Percentiles rank a stretch among this genome's conserved stretches.
phyloP scores from a whole-genome alignment of 2,329 filamentous ascomycete species.

The Calonectria fujianensis region DNA sequence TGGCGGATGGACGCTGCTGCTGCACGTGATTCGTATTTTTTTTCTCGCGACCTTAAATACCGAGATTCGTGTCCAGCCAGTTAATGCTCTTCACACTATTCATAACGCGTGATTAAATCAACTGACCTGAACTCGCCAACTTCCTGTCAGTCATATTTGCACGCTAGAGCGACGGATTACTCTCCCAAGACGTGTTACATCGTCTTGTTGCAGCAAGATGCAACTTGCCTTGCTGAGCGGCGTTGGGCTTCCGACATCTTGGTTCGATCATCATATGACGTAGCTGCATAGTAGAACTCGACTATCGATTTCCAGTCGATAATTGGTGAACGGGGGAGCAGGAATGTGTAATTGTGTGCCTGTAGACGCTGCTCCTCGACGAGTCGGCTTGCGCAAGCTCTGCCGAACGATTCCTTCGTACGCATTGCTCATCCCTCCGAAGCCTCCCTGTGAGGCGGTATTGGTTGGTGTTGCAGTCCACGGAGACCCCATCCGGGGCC shows the following conservation, averaged over 20 bases:
- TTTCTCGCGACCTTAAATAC: not conserved
- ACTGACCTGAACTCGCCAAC: conserved; percentile 71
- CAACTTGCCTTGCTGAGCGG: conserved; percentile 51
- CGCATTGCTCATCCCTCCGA: not conserved
- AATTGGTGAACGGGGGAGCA: conserved; percentile 21
- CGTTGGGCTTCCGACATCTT: conserved; percentile 58
- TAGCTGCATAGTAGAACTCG: conserved; percentile 10
- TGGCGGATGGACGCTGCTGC: not conserved
- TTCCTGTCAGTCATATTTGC: conserved; percentile 76
- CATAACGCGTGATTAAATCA: conserved; percentile 77
- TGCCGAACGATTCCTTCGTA: conserved; percentile 22
- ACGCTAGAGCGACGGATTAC: conserved; percentile 71
- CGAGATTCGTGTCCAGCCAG: not conserved
- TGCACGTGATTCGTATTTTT: conserved; percentile 22
- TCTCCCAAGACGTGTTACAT: conserved; percentile 53
- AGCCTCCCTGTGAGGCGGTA: conserved; percentile 1
- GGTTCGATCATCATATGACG: conserved; percentile 8
- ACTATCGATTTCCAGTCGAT: not conserved
- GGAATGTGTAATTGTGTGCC: conserved; percentile 29
- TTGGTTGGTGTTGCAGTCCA: conserved; percentile 13
- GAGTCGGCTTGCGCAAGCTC: not conserved
- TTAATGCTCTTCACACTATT: conserved; percentile 63
- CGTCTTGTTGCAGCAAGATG: conserved; percentile 47
- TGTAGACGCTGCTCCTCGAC: conserved; percentile 31
- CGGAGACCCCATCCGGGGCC: conserved; percentile 36